A percentile compares a stretch with the other conserved stretches of the same genome.
Evolutionary conservation across 1,139 yeast species (phyloP).

Genomic region (Hanseniaspora uvarum): DNA sequence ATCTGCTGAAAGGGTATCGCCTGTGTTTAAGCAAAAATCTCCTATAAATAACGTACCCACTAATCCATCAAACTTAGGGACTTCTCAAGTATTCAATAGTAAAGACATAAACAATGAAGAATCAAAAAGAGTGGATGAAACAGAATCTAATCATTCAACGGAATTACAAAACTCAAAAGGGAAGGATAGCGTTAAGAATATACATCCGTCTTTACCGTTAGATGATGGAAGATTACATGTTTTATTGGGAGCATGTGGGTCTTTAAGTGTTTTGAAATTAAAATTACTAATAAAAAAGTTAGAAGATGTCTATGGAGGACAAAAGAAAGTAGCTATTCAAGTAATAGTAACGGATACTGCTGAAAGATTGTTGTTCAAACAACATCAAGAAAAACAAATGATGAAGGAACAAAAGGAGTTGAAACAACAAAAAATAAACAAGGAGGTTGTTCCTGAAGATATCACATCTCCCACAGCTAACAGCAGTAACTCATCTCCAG

Average conservation of each 20-base stretch:
- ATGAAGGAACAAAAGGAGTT: conserved; percentile 18
- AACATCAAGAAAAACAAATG: conserved; percentile 22
- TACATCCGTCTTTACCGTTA: conserved; percentile 74
- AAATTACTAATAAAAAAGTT: conserved; percentile 64
- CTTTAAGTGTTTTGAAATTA: conserved; percentile 66
- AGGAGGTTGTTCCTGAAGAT: conserved; percentile 4
- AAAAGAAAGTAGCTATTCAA: conserved; percentile 66
- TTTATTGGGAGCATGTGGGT: conserved; percentile 82
- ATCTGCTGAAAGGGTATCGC: not conserved
- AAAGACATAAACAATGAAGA: not conserved
- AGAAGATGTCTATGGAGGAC: conserved; percentile 61
- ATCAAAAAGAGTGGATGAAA: not conserved
- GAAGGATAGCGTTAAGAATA: conserved; percentile 43
- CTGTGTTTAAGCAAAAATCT: not conserved
- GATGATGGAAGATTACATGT: conserved; percentile 87
- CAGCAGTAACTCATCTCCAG: not conserved
- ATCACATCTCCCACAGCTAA: not conserved
- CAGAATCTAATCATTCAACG: not conserved
- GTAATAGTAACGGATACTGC: conserved; percentile 73
- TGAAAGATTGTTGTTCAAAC: conserved; percentile 59
- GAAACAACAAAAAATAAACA: conserved; percentile 13
- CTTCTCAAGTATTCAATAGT: not conserved
- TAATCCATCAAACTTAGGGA: conserved; percentile 3
- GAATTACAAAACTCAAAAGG: conserved; percentile 24
- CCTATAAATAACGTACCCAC: not conserved